A percentile compares a stretch with the other conserved stretches of the same genome.
phyloP scores from a whole-genome alignment of 805 yeast genomes.

The Candida taoyuanica region DNA sequence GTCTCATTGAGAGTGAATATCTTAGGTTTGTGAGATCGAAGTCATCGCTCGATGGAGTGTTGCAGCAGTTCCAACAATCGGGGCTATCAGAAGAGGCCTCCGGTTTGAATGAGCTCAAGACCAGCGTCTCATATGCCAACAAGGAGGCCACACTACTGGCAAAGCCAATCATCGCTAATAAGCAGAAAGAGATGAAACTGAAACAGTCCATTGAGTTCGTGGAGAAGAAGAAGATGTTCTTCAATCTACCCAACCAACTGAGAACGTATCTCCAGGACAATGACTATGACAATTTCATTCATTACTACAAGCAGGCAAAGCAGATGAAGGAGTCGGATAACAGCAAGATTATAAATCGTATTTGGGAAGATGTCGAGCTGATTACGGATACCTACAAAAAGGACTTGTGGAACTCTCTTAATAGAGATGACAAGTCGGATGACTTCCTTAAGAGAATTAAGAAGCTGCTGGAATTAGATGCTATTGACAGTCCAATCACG shows the following conservation, averaged over 20 bases:
- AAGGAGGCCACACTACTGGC: conserved; percentile 48
- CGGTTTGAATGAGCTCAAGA: conserved; percentile 33
- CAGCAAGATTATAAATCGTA: conserved; percentile 39
- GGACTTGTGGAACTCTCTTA: conserved; percentile 47
- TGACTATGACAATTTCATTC: conserved; percentile 54
- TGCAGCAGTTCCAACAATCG: conserved; percentile 44
- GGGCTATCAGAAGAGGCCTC: conserved; percentile 26
- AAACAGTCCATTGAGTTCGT: conserved; percentile 46
- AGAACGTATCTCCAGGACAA: conserved; percentile 37
- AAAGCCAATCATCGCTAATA: conserved; percentile 54
- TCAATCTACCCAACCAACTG: conserved; percentile 53
- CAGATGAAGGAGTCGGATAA: conserved; percentile 27
- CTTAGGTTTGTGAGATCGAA: conserved; percentile 62
- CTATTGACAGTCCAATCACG: conserved; percentile 57
- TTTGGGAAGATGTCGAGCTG: conserved; percentile 53
- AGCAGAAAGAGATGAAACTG: conserved; percentile 44
- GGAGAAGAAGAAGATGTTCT: conserved; percentile 46
- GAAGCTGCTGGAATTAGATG: conserved; percentile 59
- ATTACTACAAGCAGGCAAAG: conserved; percentile 52
- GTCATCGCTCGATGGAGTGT: conserved; percentile 56
- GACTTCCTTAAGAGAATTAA: conserved; percentile 42
- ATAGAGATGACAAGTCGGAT: conserved; percentile 13
- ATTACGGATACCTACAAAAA: conserved; percentile 52
- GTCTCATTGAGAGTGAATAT: conserved; percentile 54
- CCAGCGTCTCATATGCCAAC: conserved; percentile 44